phyloP scores from a whole-genome alignment of 305 asterid species.

The Euphrasia arctica region DNA sequence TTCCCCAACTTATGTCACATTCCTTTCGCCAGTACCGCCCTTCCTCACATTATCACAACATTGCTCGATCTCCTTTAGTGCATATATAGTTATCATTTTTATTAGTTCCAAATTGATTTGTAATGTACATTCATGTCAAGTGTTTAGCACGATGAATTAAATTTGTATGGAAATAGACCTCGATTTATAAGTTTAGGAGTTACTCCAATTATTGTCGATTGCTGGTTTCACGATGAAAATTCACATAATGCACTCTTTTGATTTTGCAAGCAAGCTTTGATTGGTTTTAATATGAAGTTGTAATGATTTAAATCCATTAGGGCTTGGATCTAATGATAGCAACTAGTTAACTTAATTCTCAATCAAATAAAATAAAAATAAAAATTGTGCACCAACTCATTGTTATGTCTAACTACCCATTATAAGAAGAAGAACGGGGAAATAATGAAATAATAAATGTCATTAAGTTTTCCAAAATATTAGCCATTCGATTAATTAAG shows the following conservation, averaged over 20 bases:
- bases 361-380: not conserved
- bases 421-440: not conserved
- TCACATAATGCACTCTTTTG: not conserved
- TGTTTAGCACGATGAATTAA: too few relatives aligned
- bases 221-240: too few relatives aligned
- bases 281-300: not conserved
- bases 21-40: constrained; percentile 21
- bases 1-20: constrained; percentile 9
- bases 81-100: not conserved
- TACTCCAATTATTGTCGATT: too few relatives aligned
- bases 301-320: not conserved
- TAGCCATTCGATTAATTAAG: not conserved
- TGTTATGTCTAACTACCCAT: not conserved
- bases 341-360: not conserved
- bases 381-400: not conserved
- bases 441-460: not conserved
- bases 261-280: not conserved
- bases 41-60: constrained; percentile 15
- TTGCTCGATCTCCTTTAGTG: not conserved
- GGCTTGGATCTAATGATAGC: not conserved
- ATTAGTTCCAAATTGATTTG: too few relatives aligned
- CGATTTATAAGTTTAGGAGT: too few relatives aligned
- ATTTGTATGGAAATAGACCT: too few relatives aligned
- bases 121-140: too few relatives aligned
- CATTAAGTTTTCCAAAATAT: not conserved